Evolutionary conservation across 306 rosid species (phyloP).

Genomic region (Corylus heterophylla): DNA sequence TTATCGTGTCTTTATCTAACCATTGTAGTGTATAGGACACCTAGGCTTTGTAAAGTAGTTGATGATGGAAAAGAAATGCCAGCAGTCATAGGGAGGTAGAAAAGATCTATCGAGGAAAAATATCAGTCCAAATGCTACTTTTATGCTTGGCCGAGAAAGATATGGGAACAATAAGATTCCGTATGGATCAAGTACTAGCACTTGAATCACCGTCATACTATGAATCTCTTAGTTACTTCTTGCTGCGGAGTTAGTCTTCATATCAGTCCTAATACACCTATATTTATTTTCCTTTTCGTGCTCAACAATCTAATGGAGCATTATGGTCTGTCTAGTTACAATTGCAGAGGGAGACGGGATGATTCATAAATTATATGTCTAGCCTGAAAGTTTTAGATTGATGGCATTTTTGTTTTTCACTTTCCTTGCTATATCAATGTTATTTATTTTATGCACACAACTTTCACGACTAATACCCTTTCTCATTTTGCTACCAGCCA

Average conservation of each 20-base stretch:
- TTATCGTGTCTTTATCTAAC: neutral
- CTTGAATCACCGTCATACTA: neutral
- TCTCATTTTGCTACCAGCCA: slow-evolving; percentile 62
- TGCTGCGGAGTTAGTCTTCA: neutral
- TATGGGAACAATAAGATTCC: neutral
- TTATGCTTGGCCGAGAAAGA: neutral
- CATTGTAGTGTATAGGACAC: too few species aligned
- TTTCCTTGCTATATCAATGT: neutral
- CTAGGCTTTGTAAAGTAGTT: neutral
- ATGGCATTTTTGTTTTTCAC: neutral
- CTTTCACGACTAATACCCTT: slow-evolving; percentile 30
- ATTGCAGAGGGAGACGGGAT: neutral
- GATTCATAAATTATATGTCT: neutral
- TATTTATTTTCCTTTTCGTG: neutral
- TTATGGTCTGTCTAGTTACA: neutral
- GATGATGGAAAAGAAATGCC: neutral
- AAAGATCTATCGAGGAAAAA: neutral
- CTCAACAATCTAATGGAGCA: neutral
- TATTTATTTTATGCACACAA: neutral
- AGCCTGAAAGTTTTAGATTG: neutral
- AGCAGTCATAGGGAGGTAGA: neutral
- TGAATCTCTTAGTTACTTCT: neutral
- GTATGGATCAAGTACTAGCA: neutral
- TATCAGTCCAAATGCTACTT: neutral
- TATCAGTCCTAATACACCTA: neutral